Conservation (phyloP, 257 asterid genomes). For the Craterostigma plantagineum region DNA sequence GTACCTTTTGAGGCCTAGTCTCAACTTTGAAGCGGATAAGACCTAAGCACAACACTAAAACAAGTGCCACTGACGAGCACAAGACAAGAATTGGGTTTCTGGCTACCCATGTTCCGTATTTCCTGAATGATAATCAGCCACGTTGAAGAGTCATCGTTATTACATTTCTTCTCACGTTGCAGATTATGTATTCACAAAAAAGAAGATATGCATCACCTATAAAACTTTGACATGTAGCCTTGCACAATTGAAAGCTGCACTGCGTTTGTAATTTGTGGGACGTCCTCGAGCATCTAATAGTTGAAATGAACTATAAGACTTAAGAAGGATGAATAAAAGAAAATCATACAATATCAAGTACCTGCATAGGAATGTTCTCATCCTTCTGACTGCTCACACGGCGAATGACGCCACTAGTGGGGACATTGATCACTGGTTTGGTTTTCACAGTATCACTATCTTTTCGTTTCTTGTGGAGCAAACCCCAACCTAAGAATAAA, state of each 20-base stretch:
- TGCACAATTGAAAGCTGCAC: slow-evolving; percentile 91
- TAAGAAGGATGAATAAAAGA: neutral
- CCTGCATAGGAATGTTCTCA: slow-evolving; percentile 92
- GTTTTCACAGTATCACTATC: slow-evolving; percentile 36
- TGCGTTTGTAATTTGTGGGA: slow-evolving; percentile 61
- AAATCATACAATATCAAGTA: neutral
- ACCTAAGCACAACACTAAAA: slow-evolving; percentile 79
- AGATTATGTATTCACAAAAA: neutral
- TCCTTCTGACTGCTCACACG: slow-evolving; percentile 65
- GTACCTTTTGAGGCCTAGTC: slow-evolving; percentile 97
- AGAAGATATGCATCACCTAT: no score
- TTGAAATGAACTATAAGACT: neutral
- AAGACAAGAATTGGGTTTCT: slow-evolving; percentile 74
- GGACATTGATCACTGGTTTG: slow-evolving; percentile 53
- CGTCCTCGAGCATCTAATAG: slow-evolving; percentile 86
- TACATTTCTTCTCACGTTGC: neutral
- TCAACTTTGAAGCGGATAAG: slow-evolving; percentile 83
- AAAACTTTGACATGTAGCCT: slow-evolving; percentile 91
- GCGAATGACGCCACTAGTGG: slow-evolving; percentile 56
- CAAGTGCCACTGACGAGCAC: slow-evolving; percentile 59
- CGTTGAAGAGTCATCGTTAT: slow-evolving; percentile 13
- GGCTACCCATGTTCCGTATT: slow-evolving; percentile 98
- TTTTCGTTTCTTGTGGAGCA: slow-evolving; percentile 43
- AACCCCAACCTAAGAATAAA: slow-evolving; percentile 84
- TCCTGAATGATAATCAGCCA: slow-evolving; percentile 38